These are phyloP conservation scores for Cladobotryum mycophilum DNA, from an alignment of 2,329 filamentous ascomycete species.

Conservation along the genomic window DNA sequence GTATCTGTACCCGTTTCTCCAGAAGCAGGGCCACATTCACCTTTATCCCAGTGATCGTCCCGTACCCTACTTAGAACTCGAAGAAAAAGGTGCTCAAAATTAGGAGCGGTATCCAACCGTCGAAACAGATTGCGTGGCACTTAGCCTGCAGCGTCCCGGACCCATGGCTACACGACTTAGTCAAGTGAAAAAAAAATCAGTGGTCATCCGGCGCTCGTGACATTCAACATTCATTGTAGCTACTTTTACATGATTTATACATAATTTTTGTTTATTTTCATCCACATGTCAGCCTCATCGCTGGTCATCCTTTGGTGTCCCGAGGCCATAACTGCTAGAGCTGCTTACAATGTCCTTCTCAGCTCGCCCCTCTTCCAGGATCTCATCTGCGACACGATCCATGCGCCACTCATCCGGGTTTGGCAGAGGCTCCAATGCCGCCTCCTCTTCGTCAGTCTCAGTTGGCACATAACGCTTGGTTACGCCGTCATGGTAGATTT, in stretches of 20 bases:
- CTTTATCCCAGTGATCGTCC: too few relatives aligned
- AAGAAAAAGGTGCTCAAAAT: too few relatives aligned
- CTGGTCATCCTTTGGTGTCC: slow-evolving; percentile 11
- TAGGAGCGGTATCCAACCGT: too few relatives aligned
- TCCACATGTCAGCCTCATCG: slow-evolving; percentile 12
- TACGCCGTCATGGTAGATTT: slow-evolving; percentile 25
- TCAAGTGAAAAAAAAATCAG: too few relatives aligned
- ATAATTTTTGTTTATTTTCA: slow-evolving; percentile 1
- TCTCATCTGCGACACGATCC: slow-evolving; percentile 22
- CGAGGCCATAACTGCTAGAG: slow-evolving; percentile 33
- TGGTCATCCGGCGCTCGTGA: neutral
- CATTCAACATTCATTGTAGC: neutral
- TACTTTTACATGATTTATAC: slow-evolving; percentile 15
- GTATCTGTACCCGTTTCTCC: too few relatives aligned
- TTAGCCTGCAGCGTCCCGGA: too few relatives aligned
- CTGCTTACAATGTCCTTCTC: slow-evolving; percentile 45
- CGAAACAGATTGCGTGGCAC: too few relatives aligned
- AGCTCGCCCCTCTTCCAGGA: slow-evolving; percentile 36
- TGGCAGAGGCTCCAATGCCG: neutral
- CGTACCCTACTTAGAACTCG: too few relatives aligned
- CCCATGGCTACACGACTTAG: too few relatives aligned
- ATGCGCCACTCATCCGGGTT: slow-evolving; percentile 16
- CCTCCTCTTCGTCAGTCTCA: slow-evolving; percentile 3
- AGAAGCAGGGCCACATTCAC: too few relatives aligned
- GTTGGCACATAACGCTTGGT: slow-evolving; percentile 15